Percentiles rank a stretch among this genome's conserved stretches.
Evolutionary conservation across 2,329 filamentous ascomycete genomes (phyloP).

Genomic region (Colletotrichum tanaceti): DNA sequence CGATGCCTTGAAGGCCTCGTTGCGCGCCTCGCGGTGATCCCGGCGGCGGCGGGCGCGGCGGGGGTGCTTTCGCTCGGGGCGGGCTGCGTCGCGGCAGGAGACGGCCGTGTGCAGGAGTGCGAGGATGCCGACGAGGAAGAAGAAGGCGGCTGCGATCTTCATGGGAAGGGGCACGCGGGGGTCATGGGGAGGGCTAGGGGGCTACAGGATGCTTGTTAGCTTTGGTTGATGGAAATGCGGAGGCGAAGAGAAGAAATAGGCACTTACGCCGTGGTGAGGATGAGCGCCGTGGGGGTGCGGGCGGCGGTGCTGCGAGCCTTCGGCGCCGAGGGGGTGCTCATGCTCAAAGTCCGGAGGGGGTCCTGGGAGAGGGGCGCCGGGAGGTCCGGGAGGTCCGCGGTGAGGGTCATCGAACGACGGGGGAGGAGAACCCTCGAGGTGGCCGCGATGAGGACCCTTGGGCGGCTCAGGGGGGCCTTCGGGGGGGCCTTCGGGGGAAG

Average conservation of each 20-base stretch:
- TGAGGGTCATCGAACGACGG: slow-evolving; percentile 38
- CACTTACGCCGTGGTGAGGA: slow-evolving; percentile 20
- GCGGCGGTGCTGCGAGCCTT: slow-evolving; percentile 16
- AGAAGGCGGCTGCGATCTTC: slow-evolving; percentile 42
- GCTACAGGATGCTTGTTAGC: background rate
- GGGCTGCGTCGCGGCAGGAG: slow-evolving; percentile 22
- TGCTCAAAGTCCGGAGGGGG: slow-evolving; percentile 16
- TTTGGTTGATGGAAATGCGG: too few species aligned
- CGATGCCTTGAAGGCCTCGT: slow-evolving; percentile 40
- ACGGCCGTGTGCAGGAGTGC: slow-evolving; percentile 44
- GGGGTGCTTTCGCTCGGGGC: slow-evolving; percentile 28
- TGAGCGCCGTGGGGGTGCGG: slow-evolving; percentile 20
- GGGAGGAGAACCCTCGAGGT: slow-evolving; percentile 30
- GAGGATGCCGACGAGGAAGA: slow-evolving; percentile 45
- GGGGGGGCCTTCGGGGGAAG: slow-evolving; percentile 40
- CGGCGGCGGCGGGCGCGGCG: slow-evolving; percentile 43
- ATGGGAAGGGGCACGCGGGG: slow-evolving; percentile 43
- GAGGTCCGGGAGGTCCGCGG: slow-evolving; percentile 41
- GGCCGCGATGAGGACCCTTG: slow-evolving; percentile 45
- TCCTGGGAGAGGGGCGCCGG: background rate
- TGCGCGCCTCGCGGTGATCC: slow-evolving; percentile 43
- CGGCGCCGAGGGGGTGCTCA: slow-evolving; percentile 16
- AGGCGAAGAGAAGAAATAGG: too few species aligned
- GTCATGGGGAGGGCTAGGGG: slow-evolving; percentile 16
- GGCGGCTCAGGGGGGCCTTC: slow-evolving; percentile 39